Percentiles rank a stretch among this genome's conserved stretches.
phyloP scores from a whole-genome alignment of 306 rosid species.

The Castanea crenata region DNA sequence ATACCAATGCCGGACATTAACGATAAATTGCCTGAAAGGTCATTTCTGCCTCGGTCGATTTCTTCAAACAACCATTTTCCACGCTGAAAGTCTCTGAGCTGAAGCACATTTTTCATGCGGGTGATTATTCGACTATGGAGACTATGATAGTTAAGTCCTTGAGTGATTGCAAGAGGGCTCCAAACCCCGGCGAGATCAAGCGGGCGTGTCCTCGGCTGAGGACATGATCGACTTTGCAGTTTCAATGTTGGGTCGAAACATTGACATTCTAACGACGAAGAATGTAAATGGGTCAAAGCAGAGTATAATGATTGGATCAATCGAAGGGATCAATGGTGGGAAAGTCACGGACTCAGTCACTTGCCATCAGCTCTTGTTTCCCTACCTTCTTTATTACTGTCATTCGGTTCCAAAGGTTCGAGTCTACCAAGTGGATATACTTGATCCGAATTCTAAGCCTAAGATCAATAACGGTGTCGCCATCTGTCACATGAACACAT shows the following conservation, averaged over 20 bases:
- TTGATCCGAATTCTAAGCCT: slow-evolving; percentile 54
- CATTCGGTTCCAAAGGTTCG: slow-evolving; percentile 94
- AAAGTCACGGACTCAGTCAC: slow-evolving; percentile 74
- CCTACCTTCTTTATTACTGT: slow-evolving; percentile 83
- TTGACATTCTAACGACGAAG: slow-evolving; percentile 52
- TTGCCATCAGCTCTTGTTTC: slow-evolving; percentile 89
- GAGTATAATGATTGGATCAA: slow-evolving; percentile 52
- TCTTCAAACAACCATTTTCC: slow-evolving; percentile 79
- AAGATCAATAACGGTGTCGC: slow-evolving; percentile 79
- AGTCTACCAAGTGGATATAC: slow-evolving; percentile 79
- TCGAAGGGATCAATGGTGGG: slow-evolving; percentile 69
- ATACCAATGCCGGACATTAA: slow-evolving; percentile 81
- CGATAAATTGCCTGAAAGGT: slow-evolving; percentile 90
- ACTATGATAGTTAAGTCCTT: slow-evolving; percentile 56
- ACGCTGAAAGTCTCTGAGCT: slow-evolving; percentile 49
- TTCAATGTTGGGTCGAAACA: slow-evolving; percentile 70
- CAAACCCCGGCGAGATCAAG: slow-evolving; percentile 70
- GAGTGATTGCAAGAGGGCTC: slow-evolving; percentile 70
- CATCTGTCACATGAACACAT: slow-evolving; percentile 83
- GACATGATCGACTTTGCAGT: slow-evolving; percentile 93
- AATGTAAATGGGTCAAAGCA: slow-evolving; percentile 67
- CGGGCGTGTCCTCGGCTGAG: slow-evolving; percentile 81
- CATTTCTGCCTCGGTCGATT: slow-evolving; percentile 80
- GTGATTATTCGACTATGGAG: slow-evolving; percentile 78
- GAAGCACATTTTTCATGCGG: slow-evolving; percentile 64